Conservation (phyloP, 2,329 filamentous ascomycete genomes). For the Colletotrichum chlorophyti region DNA sequence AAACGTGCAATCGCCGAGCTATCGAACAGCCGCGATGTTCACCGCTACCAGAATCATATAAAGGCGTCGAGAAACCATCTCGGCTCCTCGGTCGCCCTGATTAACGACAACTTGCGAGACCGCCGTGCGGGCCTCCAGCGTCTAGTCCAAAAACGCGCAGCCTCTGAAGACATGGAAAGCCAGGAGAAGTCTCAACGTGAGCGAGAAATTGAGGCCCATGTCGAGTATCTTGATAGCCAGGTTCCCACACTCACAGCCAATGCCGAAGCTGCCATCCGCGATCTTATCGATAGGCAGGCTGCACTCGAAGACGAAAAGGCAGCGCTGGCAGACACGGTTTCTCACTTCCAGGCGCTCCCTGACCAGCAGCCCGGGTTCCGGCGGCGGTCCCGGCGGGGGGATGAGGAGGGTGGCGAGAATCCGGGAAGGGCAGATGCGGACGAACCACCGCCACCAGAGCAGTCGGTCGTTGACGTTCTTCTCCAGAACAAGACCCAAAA, state of each 20-base stretch:
- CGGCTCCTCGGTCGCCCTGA: constrained; percentile 50
- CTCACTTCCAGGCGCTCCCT: constrained; percentile 21
- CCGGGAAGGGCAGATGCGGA: too few relatives aligned
- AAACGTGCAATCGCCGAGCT: constrained; percentile 51
- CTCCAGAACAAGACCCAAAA: constrained; percentile 44
- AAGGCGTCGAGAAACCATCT: constrained; percentile 51
- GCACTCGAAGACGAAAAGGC: constrained; percentile 56
- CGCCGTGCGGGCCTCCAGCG: constrained; percentile 42
- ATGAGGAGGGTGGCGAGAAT: constrained; percentile 31
- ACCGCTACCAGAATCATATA: constrained; percentile 54
- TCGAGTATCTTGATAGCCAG: constrained; percentile 43
- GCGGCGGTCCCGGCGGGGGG: constrained; percentile 29
- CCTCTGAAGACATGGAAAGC: constrained; percentile 36
- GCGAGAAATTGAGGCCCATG: constrained; percentile 45
- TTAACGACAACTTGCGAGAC: constrained; percentile 55
- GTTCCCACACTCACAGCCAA: constrained; percentile 50
- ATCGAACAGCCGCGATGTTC: constrained; percentile 46
- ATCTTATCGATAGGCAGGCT: constrained; percentile 55
- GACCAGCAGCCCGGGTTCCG: constrained; percentile 1
- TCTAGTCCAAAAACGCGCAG: constrained; percentile 42
- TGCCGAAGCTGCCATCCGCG: constrained; percentile 54
- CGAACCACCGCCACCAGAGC: constrained; percentile 23
- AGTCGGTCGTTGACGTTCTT: constrained; percentile 42
- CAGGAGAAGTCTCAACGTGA: constrained; percentile 43
- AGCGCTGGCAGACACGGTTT: constrained; percentile 44